Conservation (phyloP, 2,329 filamentous ascomycete genomes). For the Colletotrichum paranaense region DNA sequence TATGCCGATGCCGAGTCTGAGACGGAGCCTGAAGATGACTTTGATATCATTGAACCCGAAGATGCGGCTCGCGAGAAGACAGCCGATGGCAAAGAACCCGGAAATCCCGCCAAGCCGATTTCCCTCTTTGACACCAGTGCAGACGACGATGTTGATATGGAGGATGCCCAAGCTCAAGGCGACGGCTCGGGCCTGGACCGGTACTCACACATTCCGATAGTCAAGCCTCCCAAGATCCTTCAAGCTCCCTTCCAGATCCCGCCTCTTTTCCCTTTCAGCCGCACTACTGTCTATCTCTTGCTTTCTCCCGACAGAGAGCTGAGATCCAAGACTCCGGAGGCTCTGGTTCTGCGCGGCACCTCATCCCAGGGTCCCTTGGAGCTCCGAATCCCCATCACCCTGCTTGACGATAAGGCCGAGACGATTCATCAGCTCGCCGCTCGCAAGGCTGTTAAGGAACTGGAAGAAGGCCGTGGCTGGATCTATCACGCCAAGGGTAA, state of each 20-base stretch:
- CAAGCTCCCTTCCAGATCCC: slow-evolving; percentile 75
- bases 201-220: slow-evolving; percentile 62
- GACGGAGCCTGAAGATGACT: slow-evolving; percentile 58
- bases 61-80: slow-evolving; percentile 50
- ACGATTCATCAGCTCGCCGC: slow-evolving; percentile 79
- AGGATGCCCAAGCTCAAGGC: slow-evolving; percentile 30
- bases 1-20: slow-evolving; percentile 51
- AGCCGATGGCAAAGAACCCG: not conserved
- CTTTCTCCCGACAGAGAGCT: slow-evolving; percentile 62
- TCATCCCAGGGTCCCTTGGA: slow-evolving; percentile 68
- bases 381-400: slow-evolving; percentile 72
- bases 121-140: slow-evolving; percentile 69
- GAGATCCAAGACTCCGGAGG: slow-evolving; percentile 57
- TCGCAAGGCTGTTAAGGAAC: slow-evolving; percentile 73
- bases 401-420: slow-evolving; percentile 55
- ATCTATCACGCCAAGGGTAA: slow-evolving; percentile 63
- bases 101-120: slow-evolving; percentile 55
- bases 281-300: slow-evolving; percentile 74
- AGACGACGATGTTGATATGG: slow-evolving; percentile 50
- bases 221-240: slow-evolving; percentile 66
- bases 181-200: slow-evolving; percentile 42
- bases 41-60: slow-evolving; percentile 71
- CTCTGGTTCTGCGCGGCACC: slow-evolving; percentile 68
- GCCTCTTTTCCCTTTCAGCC: slow-evolving; percentile 73
- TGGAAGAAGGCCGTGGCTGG: slow-evolving; percentile 79